A percentile compares a stretch with the other conserved stretches of the same genome.
Evolutionary conservation across 805 yeast genomes (phyloP).

Genomic region (Myxozyma geophila): DNA sequence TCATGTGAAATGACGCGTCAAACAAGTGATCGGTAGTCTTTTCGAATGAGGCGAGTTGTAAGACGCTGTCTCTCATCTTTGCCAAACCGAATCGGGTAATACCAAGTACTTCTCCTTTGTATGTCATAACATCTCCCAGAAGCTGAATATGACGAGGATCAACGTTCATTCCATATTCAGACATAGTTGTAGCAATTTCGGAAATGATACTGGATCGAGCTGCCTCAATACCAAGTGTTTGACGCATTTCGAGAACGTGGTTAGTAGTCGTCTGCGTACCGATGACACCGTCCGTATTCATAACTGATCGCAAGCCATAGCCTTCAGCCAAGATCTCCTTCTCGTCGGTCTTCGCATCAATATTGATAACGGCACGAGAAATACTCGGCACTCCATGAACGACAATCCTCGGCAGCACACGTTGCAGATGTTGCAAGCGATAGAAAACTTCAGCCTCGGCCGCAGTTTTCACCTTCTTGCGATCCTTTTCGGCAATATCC

Average conservation of each 20-base stretch:
- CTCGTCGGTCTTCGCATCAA: slow-evolving; percentile 80
- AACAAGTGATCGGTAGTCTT: slow-evolving; percentile 98
- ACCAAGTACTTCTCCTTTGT: slow-evolving; percentile 97
- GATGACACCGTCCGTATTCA: slow-evolving; percentile 96
- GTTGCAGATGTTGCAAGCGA: slow-evolving; percentile 85
- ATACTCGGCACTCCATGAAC: slow-evolving; percentile 93
- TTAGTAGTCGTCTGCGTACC: slow-evolving; percentile 87
- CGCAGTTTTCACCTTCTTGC: slow-evolving; percentile 38
- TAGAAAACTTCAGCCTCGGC: slow-evolving; percentile 64
- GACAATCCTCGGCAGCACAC: slow-evolving; percentile 83
- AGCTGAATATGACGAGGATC: slow-evolving; percentile 99
- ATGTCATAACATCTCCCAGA: slow-evolving; percentile 98
- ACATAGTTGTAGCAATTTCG: slow-evolving; percentile 97
- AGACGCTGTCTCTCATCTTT: slow-evolving; percentile 97
- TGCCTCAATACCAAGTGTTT: slow-evolving; percentile 96
- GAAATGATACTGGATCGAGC: slow-evolving; percentile 90
- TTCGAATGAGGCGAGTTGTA: slow-evolving; percentile 96
- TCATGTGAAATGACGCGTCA: slow-evolving; percentile 98
- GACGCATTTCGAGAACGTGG: slow-evolving; percentile 86
- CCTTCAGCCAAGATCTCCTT: slow-evolving; percentile 94
- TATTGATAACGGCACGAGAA: slow-evolving; percentile 94
- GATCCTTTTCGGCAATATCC: slow-evolving; percentile 33
- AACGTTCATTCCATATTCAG: slow-evolving; percentile 99
- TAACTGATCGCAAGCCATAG: slow-evolving; percentile 91
- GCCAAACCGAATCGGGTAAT: slow-evolving; percentile 97